phyloP scores from a whole-genome alignment of 148 eudicot genomes.

The Camellia granthamiana region DNA sequence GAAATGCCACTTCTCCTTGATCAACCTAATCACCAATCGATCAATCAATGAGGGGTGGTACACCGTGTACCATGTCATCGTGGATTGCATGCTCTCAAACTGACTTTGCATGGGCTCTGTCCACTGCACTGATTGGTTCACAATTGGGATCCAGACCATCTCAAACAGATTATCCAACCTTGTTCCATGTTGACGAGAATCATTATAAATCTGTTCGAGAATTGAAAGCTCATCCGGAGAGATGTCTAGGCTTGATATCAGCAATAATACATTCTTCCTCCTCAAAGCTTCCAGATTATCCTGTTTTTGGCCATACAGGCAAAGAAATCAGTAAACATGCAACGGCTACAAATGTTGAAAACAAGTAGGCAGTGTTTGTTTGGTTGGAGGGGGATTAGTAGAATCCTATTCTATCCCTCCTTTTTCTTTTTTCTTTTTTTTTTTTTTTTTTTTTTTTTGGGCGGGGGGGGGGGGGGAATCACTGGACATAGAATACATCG shows the following conservation, averaged over 20 bases:
- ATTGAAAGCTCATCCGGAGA: slow-evolving; percentile 57
- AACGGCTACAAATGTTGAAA: not conserved
- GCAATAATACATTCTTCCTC: slow-evolving; percentile 55
- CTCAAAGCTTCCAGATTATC: slow-evolving; percentile 44
- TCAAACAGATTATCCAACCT: slow-evolving; percentile 33
- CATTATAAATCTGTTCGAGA: slow-evolving; percentile 58
- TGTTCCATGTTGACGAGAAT: slow-evolving; percentile 35
- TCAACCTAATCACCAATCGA: slow-evolving; percentile 41
- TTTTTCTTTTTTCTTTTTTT: no score
- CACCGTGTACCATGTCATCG: slow-evolving; percentile 67
- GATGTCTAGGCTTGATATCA: slow-evolving; percentile 60
- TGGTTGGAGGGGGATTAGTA: no score
- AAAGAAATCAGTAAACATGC: not conserved
- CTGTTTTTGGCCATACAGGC: slow-evolving; percentile 12
- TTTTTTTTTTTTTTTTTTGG: no score
- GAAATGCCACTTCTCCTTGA: slow-evolving; percentile 52
- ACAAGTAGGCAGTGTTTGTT: no score
- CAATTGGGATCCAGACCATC: slow-evolving; percentile 62
- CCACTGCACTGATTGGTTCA: slow-evolving; percentile 43
- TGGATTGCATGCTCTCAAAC: slow-evolving; percentile 40
- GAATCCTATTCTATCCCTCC: no score
- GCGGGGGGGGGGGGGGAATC: no score
- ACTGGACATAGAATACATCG: no score
- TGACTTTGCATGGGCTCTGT: slow-evolving; percentile 33
- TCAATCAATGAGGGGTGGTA: slow-evolving; percentile 42